phyloP scores from a whole-genome alignment of 2,329 filamentous ascomycete genomes.

The Dothideomycetes sp. region DNA sequence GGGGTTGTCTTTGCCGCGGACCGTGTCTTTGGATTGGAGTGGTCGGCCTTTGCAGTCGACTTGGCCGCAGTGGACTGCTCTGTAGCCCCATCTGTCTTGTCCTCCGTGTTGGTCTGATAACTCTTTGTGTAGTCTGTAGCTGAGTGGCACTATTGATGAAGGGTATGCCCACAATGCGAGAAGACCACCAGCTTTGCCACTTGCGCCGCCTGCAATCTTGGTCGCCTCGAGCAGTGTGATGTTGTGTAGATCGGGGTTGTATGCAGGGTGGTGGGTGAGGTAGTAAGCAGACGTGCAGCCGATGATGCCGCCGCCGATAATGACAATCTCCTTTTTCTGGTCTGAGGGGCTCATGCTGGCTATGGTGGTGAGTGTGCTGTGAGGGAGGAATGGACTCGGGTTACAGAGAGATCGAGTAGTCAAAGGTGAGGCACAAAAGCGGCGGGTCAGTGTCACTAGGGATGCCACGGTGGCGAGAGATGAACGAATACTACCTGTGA shows the following conservation, averaged over 20 bases:
- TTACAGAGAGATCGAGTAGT: background rate
- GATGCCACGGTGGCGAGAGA: constrained; percentile 6
- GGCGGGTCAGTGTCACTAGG: background rate
- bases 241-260: constrained; percentile 60
- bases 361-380: background rate
- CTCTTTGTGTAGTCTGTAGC: constrained; percentile 71
- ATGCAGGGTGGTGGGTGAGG: constrained; percentile 74
- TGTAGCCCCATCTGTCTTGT: constrained; percentile 73
- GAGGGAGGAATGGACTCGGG: background rate
- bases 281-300: constrained; percentile 88
- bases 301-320: constrained; percentile 74
- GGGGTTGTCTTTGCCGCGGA: constrained; percentile 17
- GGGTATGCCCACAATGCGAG: constrained; percentile 91
- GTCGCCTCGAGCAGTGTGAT: constrained; percentile 83
- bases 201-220: constrained; percentile 78
- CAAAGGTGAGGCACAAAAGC: background rate
- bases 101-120: constrained; percentile 78
- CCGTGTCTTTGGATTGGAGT: constrained; percentile 16
- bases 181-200: constrained; percentile 86
- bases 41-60: constrained; percentile 33
- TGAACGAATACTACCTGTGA: too few species aligned
- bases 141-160: constrained; percentile 68
- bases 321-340: constrained; percentile 22
- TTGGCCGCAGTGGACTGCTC: constrained; percentile 64
- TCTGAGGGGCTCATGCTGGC: constrained; percentile 17